A percentile compares a stretch with the other conserved stretches of the same genome.
phyloP scores from a whole-genome alignment of 495 filamentous ascomycete genomes.

The Annulohypoxylon nitens region DNA sequence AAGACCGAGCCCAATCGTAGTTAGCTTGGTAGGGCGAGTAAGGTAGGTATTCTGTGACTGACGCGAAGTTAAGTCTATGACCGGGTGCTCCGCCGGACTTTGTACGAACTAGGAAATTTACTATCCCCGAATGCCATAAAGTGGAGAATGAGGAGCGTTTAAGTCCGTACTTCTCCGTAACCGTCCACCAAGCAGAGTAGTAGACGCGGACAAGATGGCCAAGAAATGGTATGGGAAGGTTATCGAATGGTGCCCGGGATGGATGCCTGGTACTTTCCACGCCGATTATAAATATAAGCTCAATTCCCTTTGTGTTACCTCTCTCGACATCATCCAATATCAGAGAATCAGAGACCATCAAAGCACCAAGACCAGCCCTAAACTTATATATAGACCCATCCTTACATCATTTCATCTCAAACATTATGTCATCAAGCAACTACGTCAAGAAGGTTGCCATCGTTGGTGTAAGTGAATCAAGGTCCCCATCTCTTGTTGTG shows the following conservation, averaged over 20 bases:
- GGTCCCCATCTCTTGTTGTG: background rate
- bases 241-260: background rate
- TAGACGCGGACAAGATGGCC: background rate
- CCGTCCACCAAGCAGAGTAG: background rate
- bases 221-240: background rate
- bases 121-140: constrained; percentile 8
- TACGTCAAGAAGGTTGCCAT: constrained; percentile 63
- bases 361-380: background rate
- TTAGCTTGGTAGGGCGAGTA: background rate
- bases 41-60: background rate
- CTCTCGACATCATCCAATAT: background rate
- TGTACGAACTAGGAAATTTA: constrained; percentile 8
- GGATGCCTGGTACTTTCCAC: too few relatives aligned
- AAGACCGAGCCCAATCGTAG: constrained; percentile 5
- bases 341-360: background rate
- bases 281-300: constrained; percentile 9
- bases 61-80: constrained; percentile 1
- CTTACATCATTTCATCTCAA: constrained; percentile 6
- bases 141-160: background rate
- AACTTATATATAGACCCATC: background rate
- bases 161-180: constrained; percentile 20
- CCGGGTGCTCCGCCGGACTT: background rate
- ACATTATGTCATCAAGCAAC: constrained; percentile 51
- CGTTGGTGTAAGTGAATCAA: constrained; percentile 58
- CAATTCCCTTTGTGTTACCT: constrained; percentile 6